phyloP scores from a whole-genome alignment of 257 asterid genomes.

The Scutellaria minor region DNA sequence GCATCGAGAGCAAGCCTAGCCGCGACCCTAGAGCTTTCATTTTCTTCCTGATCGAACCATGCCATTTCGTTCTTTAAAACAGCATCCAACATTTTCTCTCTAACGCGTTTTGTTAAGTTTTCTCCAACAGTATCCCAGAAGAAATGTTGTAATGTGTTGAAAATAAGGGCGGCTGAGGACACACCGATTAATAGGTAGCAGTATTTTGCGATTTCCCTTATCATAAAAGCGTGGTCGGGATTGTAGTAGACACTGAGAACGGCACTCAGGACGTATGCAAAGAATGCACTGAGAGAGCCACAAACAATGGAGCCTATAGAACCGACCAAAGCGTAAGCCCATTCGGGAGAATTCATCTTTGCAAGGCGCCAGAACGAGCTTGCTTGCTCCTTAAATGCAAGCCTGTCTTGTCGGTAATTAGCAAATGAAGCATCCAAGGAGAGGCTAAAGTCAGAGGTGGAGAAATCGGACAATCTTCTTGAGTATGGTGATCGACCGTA shows the following conservation, averaged over 20 bases:
- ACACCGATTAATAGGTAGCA: conserved; percentile 89
- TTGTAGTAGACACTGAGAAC: conserved; percentile 90
- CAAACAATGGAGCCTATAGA: conserved; percentile 86
- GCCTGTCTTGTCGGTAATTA: conserved; percentile 74
- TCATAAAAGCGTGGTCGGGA: conserved; percentile 75
- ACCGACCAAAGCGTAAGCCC: conserved; percentile 83
- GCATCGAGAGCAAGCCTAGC: conserved; percentile 95
- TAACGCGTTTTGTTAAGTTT: conserved; percentile 81
- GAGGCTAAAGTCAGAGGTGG: conserved; percentile 91
- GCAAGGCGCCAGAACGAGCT: conserved; percentile 87
- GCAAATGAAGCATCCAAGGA: conserved; percentile 71
- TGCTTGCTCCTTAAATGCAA: conserved; percentile 87
- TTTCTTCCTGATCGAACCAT: conserved; percentile 94
- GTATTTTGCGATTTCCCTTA: conserved; percentile 73
- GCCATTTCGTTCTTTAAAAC: conserved; percentile 87
- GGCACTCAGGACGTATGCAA: conserved; percentile 86
- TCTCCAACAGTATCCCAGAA: conserved; percentile 95
- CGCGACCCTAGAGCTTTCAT: conserved; percentile 81
- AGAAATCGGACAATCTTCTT: conserved; percentile 83
- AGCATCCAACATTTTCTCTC: conserved; percentile 84
- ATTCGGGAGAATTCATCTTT: conserved; percentile 93
- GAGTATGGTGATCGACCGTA: conserved; percentile 94
- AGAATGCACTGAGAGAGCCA: conserved; percentile 93
- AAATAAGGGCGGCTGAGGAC: conserved; percentile 88
- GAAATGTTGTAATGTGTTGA: conserved; percentile 87